A percentile compares a stretch with the other conserved stretches of the same genome.
These are phyloP conservation scores for Gonium pectorale DNA, from an alignment of 139 green algal species.

Conservation along the genomic window DNA sequence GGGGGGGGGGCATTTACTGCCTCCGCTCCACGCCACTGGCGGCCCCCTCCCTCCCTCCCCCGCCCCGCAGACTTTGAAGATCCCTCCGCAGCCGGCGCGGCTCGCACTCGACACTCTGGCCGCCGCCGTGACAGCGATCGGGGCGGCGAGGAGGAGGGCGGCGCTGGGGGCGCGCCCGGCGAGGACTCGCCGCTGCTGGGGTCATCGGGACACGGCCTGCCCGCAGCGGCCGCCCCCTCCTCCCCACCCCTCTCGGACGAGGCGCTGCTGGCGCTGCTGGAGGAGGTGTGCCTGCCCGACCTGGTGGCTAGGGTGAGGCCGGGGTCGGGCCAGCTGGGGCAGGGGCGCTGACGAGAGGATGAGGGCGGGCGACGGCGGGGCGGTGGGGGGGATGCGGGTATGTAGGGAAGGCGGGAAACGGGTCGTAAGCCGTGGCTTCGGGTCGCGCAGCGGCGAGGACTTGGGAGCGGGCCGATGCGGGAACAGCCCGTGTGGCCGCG, in stretches of 20 bases:
- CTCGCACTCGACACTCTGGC: too few relatives aligned
- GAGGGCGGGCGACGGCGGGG: not conserved
- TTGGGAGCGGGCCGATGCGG: too few relatives aligned
- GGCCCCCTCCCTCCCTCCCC: not conserved
- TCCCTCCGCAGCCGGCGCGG: not conserved
- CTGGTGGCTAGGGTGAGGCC: slow-evolving; percentile 55
- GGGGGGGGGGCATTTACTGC: too few relatives aligned
- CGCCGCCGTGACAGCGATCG: not conserved
- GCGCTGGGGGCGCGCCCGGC: not conserved
- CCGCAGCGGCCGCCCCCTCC: not conserved
- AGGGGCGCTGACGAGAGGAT: not conserved
- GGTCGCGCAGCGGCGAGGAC: too few relatives aligned
- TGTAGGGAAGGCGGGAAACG: not conserved
- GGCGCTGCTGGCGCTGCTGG: slow-evolving; percentile 64
- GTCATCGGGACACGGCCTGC: too few relatives aligned
- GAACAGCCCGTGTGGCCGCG: too few relatives aligned
- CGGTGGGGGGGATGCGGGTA: not conserved
- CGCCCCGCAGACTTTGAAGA: not conserved
- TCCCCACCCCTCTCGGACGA: slow-evolving; percentile 48
- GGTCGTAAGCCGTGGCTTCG: too few relatives aligned
- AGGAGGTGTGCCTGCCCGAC: slow-evolving; percentile 52
- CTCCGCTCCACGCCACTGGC: too few relatives aligned
- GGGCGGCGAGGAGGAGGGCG: not conserved
- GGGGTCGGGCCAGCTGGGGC: not conserved
- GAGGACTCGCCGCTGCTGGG: not conserved